Evolutionary conservation across 192 early-diverging fungal genomes (phyloP), one percentile per base, ranked within the genome.

Genomic region (Coemansia guatemalensis): DNA sequence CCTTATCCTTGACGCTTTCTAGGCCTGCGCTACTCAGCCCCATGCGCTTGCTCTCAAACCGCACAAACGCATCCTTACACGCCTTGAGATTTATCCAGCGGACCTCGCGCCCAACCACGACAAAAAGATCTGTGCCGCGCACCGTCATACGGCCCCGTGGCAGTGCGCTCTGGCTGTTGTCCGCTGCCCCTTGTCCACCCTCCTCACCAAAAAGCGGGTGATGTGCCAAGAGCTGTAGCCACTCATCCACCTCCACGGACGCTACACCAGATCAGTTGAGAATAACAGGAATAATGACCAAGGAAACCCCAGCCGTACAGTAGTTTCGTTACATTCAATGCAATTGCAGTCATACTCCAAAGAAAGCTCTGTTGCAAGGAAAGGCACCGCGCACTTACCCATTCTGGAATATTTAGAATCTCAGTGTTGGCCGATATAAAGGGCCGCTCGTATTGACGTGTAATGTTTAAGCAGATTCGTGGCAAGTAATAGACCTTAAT

Each of bases 41-140:
- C 53, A 74, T 27, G 8, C 71, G 71, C 50, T 57, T 62, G 53
- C 64, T 65, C 41, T 80, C 77, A 26, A 55, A 64, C 56, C 78
- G 70, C 44, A 86, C 76, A 62, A 82, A 87, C 11, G 83, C 71
- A 55, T 85, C 83, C 52, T 90, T 90, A 59, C 85, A 83, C 8
- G 83, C 83, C 48, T 77, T 84, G 4, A 90, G 73, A 48, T 75
- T 87, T 41, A 87, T 75, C 53, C 80, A 77, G n/a, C 88, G 81
- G 48, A 90, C 74, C 32, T 85, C 78, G 27, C 60, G 55, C 0
- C 85, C 82, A 1, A 88, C 75, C 1, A 87, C 86, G 8, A 88
- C 72, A 71, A 86, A 87, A 11, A 90, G 56, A 56, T 87, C 86
- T 17, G 84, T 83, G 7, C 78, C 86, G 53, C 83, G 82, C 11